phyloP scores from a whole-genome alignment of 345 rosid species.

The Citrus maxima region DNA sequence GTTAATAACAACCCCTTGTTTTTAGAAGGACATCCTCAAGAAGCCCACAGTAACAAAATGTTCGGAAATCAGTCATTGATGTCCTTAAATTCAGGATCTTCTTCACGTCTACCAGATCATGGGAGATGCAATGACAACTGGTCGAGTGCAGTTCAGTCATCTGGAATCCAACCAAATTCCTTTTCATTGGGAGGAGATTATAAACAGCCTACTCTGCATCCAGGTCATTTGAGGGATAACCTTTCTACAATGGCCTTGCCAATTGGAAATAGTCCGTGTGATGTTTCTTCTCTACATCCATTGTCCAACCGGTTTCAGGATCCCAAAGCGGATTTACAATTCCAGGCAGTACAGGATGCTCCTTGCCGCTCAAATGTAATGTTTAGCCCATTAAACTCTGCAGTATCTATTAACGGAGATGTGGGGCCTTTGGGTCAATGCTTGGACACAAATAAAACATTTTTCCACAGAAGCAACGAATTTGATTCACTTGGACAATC shows the following conservation, averaged over 20 bases:
- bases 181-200: conserved; percentile 20
- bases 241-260: conserved; percentile 43
- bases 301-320: conserved; percentile 25
- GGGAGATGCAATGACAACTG: conserved; percentile 46
- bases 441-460: conserved; percentile 35
- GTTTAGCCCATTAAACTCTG: conserved; percentile 32
- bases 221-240: conserved; percentile 28
- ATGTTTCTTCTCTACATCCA: conserved; percentile 34
- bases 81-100: conserved; percentile 25
- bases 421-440: conserved; percentile 22
- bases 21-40: conserved; percentile 46
- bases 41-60: conserved; percentile 19
- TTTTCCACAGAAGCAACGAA: conserved; percentile 33
- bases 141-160: conserved; percentile 47
- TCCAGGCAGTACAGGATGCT: conserved; percentile 25
- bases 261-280: conserved; percentile 29
- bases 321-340: conserved; percentile 25
- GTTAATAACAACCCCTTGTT: conserved; percentile 41
- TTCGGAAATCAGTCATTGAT: conserved; percentile 28
- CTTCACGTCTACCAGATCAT: conserved; percentile 37
- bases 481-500: conserved; percentile 36
- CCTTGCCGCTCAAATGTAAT: conserved; percentile 25
- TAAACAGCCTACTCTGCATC: conserved; percentile 27
- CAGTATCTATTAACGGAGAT: conserved; percentile 29
- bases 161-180: conserved; percentile 31